Percentiles rank a stretch among this genome's conserved stretches.
These are phyloP conservation scores for Nicotiana sylvestris DNA, from an alignment of 257 asterid genomes.

Conservation along the genomic window DNA sequence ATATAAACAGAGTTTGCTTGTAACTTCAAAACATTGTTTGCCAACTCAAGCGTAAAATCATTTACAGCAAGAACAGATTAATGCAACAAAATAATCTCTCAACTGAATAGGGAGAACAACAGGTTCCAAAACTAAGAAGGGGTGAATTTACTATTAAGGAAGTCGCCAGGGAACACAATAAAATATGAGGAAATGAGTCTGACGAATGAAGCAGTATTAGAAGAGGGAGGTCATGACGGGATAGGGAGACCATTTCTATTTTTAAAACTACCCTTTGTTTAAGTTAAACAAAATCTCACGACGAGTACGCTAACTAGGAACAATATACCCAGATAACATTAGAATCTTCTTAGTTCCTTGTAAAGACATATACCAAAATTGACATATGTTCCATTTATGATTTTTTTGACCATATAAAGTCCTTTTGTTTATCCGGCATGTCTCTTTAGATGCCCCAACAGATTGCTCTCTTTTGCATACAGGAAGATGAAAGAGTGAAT, in stretches of 20 bases:
- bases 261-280: background rate
- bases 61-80: background rate
- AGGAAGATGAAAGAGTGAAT: background rate
- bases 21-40: background rate
- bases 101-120: background rate
- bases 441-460: background rate
- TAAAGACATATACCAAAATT: background rate
- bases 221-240: background rate
- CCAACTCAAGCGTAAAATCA: background rate
- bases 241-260: background rate
- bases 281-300: too few relatives aligned
- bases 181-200: background rate
- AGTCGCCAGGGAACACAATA: background rate
- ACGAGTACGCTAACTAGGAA: background rate
- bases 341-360: background rate
- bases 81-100: too few relatives aligned
- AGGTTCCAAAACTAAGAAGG: background rate
- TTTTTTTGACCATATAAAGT: background rate
- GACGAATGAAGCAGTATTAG: slow-evolving; percentile 1
- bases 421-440: background rate
- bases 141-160: background rate
- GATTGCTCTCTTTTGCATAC: background rate
- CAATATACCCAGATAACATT: background rate
- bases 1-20: background rate
- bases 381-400: background rate